These are phyloP conservation scores for Avicennia marina DNA, from an alignment of 257 asterid species.

Conservation along the genomic window DNA sequence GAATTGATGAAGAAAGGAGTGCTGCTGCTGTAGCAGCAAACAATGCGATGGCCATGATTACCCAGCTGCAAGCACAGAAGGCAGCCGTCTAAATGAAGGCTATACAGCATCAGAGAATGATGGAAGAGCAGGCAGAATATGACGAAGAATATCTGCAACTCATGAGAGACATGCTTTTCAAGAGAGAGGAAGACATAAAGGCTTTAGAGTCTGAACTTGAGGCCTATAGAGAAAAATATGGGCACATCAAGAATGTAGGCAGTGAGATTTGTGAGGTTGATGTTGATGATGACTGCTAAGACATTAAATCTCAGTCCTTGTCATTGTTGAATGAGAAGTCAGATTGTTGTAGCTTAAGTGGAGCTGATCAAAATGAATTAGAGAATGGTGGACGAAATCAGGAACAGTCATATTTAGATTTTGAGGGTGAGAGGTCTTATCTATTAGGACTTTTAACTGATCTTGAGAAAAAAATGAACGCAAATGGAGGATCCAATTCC, in stretches of 20 bases:
- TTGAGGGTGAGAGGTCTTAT: slow-evolving; percentile 48
- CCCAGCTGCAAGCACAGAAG: slow-evolving; percentile 76
- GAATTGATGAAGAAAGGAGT: slow-evolving; percentile 84
- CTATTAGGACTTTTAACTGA: slow-evolving; percentile 47
- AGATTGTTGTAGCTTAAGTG: slow-evolving; percentile 37
- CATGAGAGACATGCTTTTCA: slow-evolving; percentile 53
- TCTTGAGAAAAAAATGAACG: slow-evolving; percentile 35
- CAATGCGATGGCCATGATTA: slow-evolving; percentile 95
- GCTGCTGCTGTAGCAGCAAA: slow-evolving; percentile 87
- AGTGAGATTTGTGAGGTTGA: slow-evolving; percentile 76
- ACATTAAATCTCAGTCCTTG: slow-evolving; percentile 44
- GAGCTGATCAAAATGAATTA: too few relatives aligned
- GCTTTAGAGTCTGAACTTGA: slow-evolving; percentile 55
- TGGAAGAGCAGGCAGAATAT: slow-evolving; percentile 92
- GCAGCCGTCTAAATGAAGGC: slow-evolving; percentile 95
- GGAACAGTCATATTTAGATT: slow-evolving; percentile 36
- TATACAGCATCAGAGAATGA: slow-evolving; percentile 81
- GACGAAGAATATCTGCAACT: slow-evolving; percentile 73
- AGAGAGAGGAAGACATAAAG: slow-evolving; percentile 63
- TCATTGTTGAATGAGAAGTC: slow-evolving; percentile 46
- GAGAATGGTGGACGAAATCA: slow-evolving; percentile 24
- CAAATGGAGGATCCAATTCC: slow-evolving; percentile 24
- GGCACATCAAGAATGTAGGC: slow-evolving; percentile 42
- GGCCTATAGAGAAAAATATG: slow-evolving; percentile 48
- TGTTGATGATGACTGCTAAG: slow-evolving; percentile 70